Base-by-base conservation (phyloP, 768 basidiomycete genomes). In the Boletus huronensis region DNA sequence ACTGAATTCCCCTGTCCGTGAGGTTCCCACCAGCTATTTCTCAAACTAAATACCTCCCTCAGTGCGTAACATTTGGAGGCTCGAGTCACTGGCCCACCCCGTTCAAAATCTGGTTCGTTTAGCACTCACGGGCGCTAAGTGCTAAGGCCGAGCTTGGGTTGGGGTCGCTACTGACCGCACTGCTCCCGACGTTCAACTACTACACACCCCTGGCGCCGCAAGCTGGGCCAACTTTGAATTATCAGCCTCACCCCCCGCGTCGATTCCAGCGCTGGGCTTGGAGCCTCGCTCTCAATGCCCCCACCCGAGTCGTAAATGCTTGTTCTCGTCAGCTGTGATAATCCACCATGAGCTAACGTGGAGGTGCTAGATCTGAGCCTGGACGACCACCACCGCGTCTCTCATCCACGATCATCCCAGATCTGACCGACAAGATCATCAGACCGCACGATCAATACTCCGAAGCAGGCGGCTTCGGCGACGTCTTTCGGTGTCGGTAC, bases 381-480 rank as follows among this genome's bases (percentile, higher is more conserved):
- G 21, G 26, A n/a, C 38, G 3, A 31, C 26, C 17, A 3, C n/a
- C 2, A 10, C 36, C 3, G 10, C 8, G 9, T 26, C 16, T 9
- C 16, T 3, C 39, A 19, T 36, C 45, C 6, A 6, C 26, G 2
- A 13, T n/a, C 23, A 44, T 44, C 11, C 42, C 32, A 6, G 39
- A 59, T 32, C 26, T 59, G 23, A 54, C 58, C 0, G 19, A 39
- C 25, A 46, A 6, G 16, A 41, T 50, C 31, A 13, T 42, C 21
- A 48, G 35, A 39, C 13, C 21, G 2, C 13, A 53, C 11, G 35
- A 19, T 21, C 56, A 48, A 9, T 58, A 52, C 25, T 35, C 11
- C 5, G 56, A 17, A 3, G 48, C 50, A 28, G 51, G 57, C 2
- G 50, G 38, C 5, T 58, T 53, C 34, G 51, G 57, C 6, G 57